These are phyloP conservation scores for Escallonia herrerae DNA, from an alignment of 129 eudicot species.

Conservation along the genomic window DNA sequence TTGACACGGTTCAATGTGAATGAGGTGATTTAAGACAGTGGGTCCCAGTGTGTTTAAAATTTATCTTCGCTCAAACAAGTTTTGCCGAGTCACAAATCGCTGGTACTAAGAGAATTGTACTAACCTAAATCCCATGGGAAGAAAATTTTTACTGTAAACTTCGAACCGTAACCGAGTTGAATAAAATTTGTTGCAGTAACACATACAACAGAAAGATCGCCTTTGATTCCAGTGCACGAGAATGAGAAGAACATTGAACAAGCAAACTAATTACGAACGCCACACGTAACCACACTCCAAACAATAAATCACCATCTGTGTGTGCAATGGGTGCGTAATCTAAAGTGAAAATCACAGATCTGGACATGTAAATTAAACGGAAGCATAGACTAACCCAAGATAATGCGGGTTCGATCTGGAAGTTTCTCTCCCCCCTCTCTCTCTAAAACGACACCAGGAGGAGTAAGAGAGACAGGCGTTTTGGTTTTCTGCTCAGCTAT, in stretches of 20 bases:
- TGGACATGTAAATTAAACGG: not conserved
- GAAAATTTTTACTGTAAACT: no score
- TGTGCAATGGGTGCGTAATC: not conserved
- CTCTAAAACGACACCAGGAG: not conserved
- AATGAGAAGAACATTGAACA: not conserved
- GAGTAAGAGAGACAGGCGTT: not conserved
- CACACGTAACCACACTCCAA: not conserved
- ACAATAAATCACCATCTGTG: not conserved
- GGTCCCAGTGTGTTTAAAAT: no score
- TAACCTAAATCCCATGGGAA: no score
- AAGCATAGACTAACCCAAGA: constrained; percentile 7
- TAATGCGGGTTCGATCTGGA: constrained; percentile 2
- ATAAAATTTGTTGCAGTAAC: no score
- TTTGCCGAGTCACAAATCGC: no score
- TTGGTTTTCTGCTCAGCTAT: not conserved
- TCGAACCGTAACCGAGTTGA: no score
- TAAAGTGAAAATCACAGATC: not conserved
- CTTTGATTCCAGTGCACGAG: no score
- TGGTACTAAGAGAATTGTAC: no score
- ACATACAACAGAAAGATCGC: no score
- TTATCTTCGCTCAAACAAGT: no score
- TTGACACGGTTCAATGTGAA: no score
- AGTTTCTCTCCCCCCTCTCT: not conserved
- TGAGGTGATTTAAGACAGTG: no score
- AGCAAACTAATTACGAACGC: not conserved